Conservation (phyloP, 768 basidiomycete species). For the Leucocoprinus birnbaumii region DNA sequence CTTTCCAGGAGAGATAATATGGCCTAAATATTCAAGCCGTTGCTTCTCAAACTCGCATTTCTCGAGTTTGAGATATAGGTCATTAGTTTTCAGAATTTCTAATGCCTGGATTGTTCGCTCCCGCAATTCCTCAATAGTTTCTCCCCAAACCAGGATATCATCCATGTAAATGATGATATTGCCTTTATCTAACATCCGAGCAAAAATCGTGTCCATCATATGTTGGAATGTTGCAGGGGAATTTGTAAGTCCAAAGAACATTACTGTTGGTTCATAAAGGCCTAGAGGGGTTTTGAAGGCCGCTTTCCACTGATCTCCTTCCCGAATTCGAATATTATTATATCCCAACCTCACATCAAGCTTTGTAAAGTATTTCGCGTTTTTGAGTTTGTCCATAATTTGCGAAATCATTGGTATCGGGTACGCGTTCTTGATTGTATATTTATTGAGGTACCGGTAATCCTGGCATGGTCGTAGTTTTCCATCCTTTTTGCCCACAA, state of each 20-base stretch:
- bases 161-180: conserved; percentile 30
- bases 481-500: conserved; percentile 22
- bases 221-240: conserved; percentile 33
- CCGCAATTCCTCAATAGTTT: conserved; percentile 16
- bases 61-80: conserved; percentile 19
- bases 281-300: conserved; percentile 26
- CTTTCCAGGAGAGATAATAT: no score
- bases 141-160: conserved; percentile 25
- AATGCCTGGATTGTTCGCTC: conserved; percentile 18
- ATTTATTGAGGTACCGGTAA: conserved; percentile 27
- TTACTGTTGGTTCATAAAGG: conserved; percentile 34
- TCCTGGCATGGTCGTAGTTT: conserved; percentile 23
- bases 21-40: conserved; percentile 22
- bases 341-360: conserved; percentile 9
- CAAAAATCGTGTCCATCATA: conserved; percentile 18
- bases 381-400: conserved; percentile 18
- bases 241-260: conserved; percentile 34
- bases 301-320: conserved; percentile 40
- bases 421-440: conserved; percentile 28
- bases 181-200: conserved; percentile 28
- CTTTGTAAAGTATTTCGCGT: conserved; percentile 21
- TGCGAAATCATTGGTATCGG: conserved; percentile 27
- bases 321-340: conserved; percentile 38
- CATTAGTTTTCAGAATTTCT: conserved; percentile 36
- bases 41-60: conserved; percentile 28